Conservation (phyloP, 495 filamentous ascomycete species). For the Xylaria acuta region DNA sequence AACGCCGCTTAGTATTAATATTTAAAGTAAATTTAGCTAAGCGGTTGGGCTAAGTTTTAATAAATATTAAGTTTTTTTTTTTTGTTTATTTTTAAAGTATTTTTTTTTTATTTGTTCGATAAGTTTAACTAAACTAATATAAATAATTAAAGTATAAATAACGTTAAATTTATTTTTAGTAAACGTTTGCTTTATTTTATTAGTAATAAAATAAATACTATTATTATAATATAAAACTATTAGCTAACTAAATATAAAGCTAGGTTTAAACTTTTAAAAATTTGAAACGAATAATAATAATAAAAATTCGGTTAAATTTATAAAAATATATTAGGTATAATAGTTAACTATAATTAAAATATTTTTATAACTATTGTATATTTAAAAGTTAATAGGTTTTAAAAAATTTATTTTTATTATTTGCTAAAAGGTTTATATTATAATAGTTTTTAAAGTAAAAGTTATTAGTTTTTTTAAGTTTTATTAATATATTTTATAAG, state of each 20-base stretch:
- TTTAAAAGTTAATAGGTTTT: not conserved
- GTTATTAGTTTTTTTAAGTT: not conserved
- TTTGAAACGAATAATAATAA: not conserved
- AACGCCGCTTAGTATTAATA: too few species aligned
- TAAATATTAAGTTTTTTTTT: not conserved
- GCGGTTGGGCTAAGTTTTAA: too few species aligned
- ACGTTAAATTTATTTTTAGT: not conserved
- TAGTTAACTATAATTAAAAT: not conserved
- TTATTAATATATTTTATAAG: conserved; percentile 3
- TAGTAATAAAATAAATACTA: not conserved
- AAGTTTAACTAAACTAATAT: not conserved
- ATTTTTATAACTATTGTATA: not conserved
- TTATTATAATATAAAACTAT: not conserved
- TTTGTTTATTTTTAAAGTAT: not conserved
- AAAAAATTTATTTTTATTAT: conserved; percentile 4
- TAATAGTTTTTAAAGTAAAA: not conserved
- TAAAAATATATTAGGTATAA: conserved; percentile 5
- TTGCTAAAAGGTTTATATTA: not conserved
- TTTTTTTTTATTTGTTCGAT: not conserved
- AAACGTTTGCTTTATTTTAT: not conserved
- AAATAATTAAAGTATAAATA: not conserved
- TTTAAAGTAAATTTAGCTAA: too few species aligned
- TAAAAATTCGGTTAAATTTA: not conserved
- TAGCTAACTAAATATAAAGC: not conserved
- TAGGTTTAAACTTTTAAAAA: not conserved